These are phyloP conservation scores for Aspergillus diversus DNA, from an alignment of 495 filamentous ascomycete genomes.

Conservation along the genomic window DNA sequence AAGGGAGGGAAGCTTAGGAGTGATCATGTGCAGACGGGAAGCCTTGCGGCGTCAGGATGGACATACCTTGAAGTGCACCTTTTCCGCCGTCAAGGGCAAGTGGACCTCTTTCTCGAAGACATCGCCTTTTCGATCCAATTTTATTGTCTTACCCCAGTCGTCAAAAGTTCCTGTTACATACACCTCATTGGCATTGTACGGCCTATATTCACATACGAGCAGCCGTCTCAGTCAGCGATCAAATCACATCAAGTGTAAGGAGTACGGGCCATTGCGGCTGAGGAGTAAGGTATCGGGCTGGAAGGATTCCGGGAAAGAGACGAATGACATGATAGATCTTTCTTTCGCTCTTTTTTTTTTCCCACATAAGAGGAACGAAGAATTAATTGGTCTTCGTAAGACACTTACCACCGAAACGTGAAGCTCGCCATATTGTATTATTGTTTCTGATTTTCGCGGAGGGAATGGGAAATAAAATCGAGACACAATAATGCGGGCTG, in stretches of 20 bases:
- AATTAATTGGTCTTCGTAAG: conserved; percentile 4
- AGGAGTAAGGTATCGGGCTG: conserved; percentile 10
- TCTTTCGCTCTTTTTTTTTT: background rate
- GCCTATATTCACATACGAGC: conserved; percentile 54
- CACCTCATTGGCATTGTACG: conserved; percentile 77
- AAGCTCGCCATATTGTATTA: conserved; percentile 40
- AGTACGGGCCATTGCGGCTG: conserved; percentile 23
- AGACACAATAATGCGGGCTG: conserved; percentile 14
- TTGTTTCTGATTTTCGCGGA: background rate
- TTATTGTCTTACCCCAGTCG: conserved; percentile 83
- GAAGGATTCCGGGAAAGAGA: conserved; percentile 11
- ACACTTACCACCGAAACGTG: conserved; percentile 50
- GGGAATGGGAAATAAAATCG: background rate
- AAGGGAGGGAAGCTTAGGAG: conserved; percentile 5
- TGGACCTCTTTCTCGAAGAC: conserved; percentile 77
- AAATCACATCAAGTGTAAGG: conserved; percentile 22
- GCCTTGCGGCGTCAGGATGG: background rate
- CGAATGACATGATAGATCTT: conserved; percentile 1
- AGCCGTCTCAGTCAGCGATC: conserved; percentile 38
- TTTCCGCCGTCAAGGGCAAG: conserved; percentile 62
- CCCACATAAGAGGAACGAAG: background rate
- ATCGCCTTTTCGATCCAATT: conserved; percentile 72
- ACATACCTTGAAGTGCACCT: conserved; percentile 83
- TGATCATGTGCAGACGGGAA: conserved; percentile 11
- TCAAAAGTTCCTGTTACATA: conserved; percentile 97